phyloP scores from a whole-genome alignment of 176 grass and related monocot species.

The Poa pratensis region DNA sequence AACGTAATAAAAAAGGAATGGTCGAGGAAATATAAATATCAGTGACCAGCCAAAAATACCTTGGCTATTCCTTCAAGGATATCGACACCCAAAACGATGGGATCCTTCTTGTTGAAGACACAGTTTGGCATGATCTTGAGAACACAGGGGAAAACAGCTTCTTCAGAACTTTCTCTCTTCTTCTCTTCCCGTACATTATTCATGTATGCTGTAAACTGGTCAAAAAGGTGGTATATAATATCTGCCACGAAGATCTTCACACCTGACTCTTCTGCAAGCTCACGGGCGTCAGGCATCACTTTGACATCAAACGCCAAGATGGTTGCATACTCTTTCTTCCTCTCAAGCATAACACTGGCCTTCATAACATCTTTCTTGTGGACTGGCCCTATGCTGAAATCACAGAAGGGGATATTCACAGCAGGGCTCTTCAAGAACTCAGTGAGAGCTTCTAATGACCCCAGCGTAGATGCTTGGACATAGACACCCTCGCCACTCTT shows the following conservation, averaged over 20 bases:
- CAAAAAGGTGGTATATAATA: slow-evolving; percentile 94
- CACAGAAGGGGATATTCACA: slow-evolving; percentile 87
- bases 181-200: slow-evolving; percentile 82
- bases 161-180: slow-evolving; percentile 86
- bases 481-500: slow-evolving; percentile 91
- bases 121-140: slow-evolving; percentile 90
- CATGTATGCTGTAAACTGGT: slow-evolving; percentile 93
- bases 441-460: slow-evolving; percentile 83
- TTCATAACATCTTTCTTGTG: slow-evolving; percentile 99
- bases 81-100: slow-evolving; percentile 92
- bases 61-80: slow-evolving; percentile 87
- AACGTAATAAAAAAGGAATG: too few species aligned
- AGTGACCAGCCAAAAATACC: slow-evolving; percentile 50
- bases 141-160: slow-evolving; percentile 89
- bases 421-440: slow-evolving; percentile 85
- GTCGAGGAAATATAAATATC: neutral
- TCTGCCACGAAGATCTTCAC: slow-evolving; percentile 91
- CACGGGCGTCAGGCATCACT: slow-evolving; percentile 88
- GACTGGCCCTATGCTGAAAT: slow-evolving; percentile 94
- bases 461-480: slow-evolving; percentile 94
- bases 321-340: slow-evolving; percentile 92
- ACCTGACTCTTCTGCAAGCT: slow-evolving; percentile 83
- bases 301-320: slow-evolving; percentile 99
- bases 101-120: slow-evolving; percentile 93
- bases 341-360: slow-evolving; percentile 96